A percentile compares a stretch with the other conserved stretches of the same genome.
Conservation (phyloP, 1,139 yeast species). For the Geotrichum klebahnii region DNA sequence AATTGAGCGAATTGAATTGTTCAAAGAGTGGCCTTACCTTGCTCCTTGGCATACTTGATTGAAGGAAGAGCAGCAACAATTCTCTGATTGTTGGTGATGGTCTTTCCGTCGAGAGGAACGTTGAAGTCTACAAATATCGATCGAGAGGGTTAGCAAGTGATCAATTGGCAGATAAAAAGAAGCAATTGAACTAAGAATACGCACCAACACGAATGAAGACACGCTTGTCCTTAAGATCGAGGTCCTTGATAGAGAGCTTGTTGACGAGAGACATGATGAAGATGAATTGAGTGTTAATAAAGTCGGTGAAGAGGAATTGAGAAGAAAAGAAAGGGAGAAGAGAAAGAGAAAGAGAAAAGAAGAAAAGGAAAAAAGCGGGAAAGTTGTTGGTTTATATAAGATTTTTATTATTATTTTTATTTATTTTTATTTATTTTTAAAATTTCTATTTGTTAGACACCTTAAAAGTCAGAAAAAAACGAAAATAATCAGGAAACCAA, state of each 20-base stretch:
- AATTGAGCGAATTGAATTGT: conserved; percentile 4
- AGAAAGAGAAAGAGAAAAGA: neutral
- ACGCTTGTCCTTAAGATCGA: conserved; percentile 78
- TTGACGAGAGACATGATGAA: conserved; percentile 81
- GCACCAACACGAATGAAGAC: conserved; percentile 87
- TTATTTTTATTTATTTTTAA: conserved; percentile 15
- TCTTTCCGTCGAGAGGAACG: conserved; percentile 92
- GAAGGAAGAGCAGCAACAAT: conserved; percentile 98
- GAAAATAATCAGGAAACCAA: too few species aligned
- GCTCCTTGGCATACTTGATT: conserved; percentile 83
- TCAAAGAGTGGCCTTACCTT: conserved; percentile 36
- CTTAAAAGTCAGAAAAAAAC: too few species aligned
- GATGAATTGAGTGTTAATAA: neutral
- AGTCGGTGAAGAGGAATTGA: conserved; percentile 1
- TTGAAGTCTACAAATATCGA: conserved; percentile 55
- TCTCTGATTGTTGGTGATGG: conserved; percentile 97
- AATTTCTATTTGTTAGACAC: neutral
- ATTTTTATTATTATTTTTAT: too few species aligned
- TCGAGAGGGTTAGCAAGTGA: neutral
- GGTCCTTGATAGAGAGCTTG: conserved; percentile 87
- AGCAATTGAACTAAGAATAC: conserved; percentile 15
- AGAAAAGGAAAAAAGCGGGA: conserved; percentile 2
- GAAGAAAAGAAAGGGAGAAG: conserved; percentile 1
- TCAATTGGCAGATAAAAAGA: neutral
- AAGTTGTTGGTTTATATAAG: too few species aligned